Base-by-base conservation (phyloP, 768 basidiomycete genomes). In the Psilocybe subaeruginosa region DNA sequence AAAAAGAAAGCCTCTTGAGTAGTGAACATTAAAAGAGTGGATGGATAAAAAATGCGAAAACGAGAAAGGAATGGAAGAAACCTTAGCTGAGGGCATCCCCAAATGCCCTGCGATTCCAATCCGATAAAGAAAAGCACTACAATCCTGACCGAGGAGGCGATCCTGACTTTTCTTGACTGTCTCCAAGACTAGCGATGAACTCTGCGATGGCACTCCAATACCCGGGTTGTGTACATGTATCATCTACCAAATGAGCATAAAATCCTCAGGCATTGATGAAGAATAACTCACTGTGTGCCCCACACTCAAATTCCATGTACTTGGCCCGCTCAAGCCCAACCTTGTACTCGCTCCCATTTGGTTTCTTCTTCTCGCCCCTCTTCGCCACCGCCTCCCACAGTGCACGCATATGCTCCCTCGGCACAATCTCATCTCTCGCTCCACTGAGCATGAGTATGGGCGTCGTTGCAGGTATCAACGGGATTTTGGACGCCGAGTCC, bases 381-480 rank as follows among this genome's bases (percentile, higher is more conserved):
- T 78, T 80, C 11, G 83, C 80, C 5, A 89, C 77, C 41, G 87
- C 80, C 64, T 86, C 83, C 85, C 89, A 92, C 3, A 92, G 78
- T 4, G 83, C 83, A 23, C 79, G 79, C 92, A 96, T 95, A 67
- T 95, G 92, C 58, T 80, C 78, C 51, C 82, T 82, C 11, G 90
- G 91, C 2, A 96, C 88, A 7, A 95, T 79, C 62, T 90, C 86
- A 66, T 96, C 93, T 33, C 69, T 71, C 47, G 72, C 68, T 19
- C 96, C 96, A 56, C 90, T 90, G 29, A 98, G 75, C 84, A 97
- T 89, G 17, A 97, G 79, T 8, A 95, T 87, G 0, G 93, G 93
- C 2, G 81, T 89, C 3, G 76, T 79, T 29, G 79, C 75, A 3
- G 90, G 89, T 23, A 92, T 87, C 29, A 81, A 69, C 0, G 81